These are phyloP conservation scores for Monilinia fructicola DNA, from an alignment of 2,329 filamentous ascomycete genomes.

Conservation along the genomic window DNA sequence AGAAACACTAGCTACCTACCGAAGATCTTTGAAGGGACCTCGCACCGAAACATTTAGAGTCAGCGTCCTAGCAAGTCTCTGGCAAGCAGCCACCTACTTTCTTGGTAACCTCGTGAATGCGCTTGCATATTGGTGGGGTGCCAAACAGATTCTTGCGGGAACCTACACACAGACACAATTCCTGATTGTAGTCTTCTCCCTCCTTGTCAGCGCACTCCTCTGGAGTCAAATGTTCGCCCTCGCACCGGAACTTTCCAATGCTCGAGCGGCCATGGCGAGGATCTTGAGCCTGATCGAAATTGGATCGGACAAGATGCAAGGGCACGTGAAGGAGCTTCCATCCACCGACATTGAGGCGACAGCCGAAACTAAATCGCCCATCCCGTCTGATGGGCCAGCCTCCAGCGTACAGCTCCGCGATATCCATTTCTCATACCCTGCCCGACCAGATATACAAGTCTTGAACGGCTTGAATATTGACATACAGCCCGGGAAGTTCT, in stretches of 20 bases:
- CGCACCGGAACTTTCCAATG: conserved; percentile 69
- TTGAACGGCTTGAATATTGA: conserved; percentile 56
- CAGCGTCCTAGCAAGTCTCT: conserved; percentile 46
- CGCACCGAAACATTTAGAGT: conserved; percentile 54
- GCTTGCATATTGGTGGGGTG: conserved; percentile 78
- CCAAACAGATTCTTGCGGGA: conserved; percentile 66
- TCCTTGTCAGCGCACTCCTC: conserved; percentile 70
- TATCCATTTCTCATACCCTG: conserved; percentile 65
- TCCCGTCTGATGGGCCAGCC: background rate
- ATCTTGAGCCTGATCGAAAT: conserved; percentile 54
- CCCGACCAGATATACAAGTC: conserved; percentile 58
- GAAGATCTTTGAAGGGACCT: conserved; percentile 51
- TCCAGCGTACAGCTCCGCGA: conserved; percentile 53
- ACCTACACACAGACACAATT: conserved; percentile 65
- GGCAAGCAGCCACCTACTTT: conserved; percentile 58
- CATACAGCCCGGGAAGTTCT: conserved; percentile 59
- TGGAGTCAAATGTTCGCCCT: conserved; percentile 75
- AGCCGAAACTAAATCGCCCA: conserved; percentile 34
- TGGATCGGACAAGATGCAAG: conserved; percentile 38
- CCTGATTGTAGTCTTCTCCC: conserved; percentile 69
- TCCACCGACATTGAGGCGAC: conserved; percentile 45
- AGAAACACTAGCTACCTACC: conserved; percentile 55
- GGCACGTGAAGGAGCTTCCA: conserved; percentile 23
- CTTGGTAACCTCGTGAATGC: conserved; percentile 68
- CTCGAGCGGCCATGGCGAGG: conserved; percentile 58